A percentile compares a stretch with the other conserved stretches of the same genome.
phyloP scores from a whole-genome alignment of 352 stramenopile species.

The Saprolegnia diclina region DNA sequence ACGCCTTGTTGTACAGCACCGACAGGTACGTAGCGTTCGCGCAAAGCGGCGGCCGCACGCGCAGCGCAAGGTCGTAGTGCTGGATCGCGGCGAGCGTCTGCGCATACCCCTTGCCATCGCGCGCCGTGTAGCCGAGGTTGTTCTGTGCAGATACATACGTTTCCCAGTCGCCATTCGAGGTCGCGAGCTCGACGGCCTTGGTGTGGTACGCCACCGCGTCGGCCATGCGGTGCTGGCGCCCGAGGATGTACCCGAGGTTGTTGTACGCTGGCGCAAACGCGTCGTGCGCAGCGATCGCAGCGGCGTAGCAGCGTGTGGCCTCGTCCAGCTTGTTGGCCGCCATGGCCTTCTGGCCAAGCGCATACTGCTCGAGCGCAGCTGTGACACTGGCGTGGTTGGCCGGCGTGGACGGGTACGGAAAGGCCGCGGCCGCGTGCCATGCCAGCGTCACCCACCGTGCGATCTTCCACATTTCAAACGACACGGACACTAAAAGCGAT shows the following conservation, averaged over 20 bases:
- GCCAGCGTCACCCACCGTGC: no score
- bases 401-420: conserved; percentile 7
- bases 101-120: conserved; percentile 34
- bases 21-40: conserved; percentile 33
- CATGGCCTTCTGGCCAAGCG: not conserved
- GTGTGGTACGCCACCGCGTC: conserved; percentile 40
- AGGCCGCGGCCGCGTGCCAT: not conserved
- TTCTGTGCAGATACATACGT: conserved; percentile 53
- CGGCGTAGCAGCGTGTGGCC: conserved; percentile 38
- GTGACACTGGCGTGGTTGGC: conserved; percentile 4
- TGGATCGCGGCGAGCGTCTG: conserved; percentile 45
- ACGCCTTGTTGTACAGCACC: conserved; percentile 70
- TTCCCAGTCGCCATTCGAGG: conserved; percentile 34
- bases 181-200: conserved; percentile 36
- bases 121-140: conserved; percentile 59
- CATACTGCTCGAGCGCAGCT: conserved; percentile 21
- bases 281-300: conserved; percentile 46
- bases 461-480: no score
- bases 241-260: conserved; percentile 66
- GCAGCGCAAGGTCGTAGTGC: conserved; percentile 54
- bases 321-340: conserved; percentile 21
- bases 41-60: conserved; percentile 25
- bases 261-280: conserved; percentile 59
- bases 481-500: no score
- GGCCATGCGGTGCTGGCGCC: conserved; percentile 28